phyloP scores from a whole-genome alignment of 2,329 filamentous ascomycete species.

The Chaetothyriales sp. region DNA sequence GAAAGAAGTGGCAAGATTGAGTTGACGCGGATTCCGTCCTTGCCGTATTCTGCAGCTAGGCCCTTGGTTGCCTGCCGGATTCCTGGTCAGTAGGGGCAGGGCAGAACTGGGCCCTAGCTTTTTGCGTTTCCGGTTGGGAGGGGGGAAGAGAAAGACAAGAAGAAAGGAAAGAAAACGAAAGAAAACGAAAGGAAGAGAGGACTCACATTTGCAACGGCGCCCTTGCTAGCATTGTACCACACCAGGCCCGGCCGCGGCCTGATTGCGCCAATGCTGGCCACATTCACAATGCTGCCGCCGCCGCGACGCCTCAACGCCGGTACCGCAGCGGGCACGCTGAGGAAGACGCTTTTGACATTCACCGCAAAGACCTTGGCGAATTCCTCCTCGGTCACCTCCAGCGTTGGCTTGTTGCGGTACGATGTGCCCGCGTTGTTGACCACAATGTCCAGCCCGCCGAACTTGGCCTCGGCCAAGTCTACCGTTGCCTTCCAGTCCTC shows the following conservation, averaged over 20 bases:
- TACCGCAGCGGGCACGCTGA: conserved; percentile 23
- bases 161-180: not conserved
- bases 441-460: conserved; percentile 14
- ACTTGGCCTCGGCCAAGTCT: conserved; percentile 9
- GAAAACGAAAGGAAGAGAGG: conserved; percentile 5
- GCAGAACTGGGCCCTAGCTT: too few relatives aligned
- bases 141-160: not conserved
- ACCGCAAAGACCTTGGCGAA: conserved; percentile 31
- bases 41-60: conserved; percentile 35
- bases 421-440: conserved; percentile 16
- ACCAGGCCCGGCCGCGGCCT: conserved; percentile 30
- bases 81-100: too few relatives aligned
- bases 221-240: conserved; percentile 33
- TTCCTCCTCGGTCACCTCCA: conserved; percentile 25
- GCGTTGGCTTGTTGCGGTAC: conserved; percentile 23
- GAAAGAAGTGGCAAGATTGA: conserved; percentile 49
- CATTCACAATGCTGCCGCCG: conserved; percentile 31
- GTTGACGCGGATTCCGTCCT: conserved; percentile 35
- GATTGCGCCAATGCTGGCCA: conserved; percentile 29
- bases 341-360: conserved; percentile 30
- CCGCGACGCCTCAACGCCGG: conserved; percentile 26
- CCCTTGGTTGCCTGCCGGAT: conserved; percentile 44
- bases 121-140: too few relatives aligned
- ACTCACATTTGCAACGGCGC: conserved; percentile 31
- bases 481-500: conserved; percentile 15